phyloP scores from a whole-genome alignment of 495 filamentous ascomycete species.

The Immersiella caudata region DNA sequence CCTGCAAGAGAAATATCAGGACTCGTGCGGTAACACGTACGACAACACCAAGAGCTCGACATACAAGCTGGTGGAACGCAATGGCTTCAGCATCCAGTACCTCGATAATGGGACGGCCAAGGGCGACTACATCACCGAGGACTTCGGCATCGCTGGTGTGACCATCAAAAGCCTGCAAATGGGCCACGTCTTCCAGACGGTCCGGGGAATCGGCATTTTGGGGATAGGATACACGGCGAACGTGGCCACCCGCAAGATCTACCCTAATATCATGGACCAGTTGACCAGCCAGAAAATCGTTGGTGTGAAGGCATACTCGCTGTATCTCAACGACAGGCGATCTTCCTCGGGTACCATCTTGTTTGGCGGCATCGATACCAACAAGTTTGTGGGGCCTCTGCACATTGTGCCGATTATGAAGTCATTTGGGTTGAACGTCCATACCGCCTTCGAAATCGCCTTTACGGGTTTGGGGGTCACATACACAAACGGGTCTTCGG shows the following conservation, averaged over 20 bases:
- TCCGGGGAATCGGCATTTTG: constrained; percentile 75
- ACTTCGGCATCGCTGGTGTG: constrained; percentile 66
- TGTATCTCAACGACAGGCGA: constrained; percentile 70
- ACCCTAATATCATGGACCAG: constrained; percentile 77
- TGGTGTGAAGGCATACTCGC: constrained; percentile 79
- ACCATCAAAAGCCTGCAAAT: constrained; percentile 73
- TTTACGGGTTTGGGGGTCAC: constrained; percentile 39
- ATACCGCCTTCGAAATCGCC: constrained; percentile 46
- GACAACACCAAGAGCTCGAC: constrained; percentile 68
- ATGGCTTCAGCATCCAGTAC: constrained; percentile 80
- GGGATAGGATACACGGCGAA: constrained; percentile 83
- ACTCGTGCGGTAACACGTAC: constrained; percentile 38
- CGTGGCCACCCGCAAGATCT: constrained; percentile 65
- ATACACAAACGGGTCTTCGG: constrained; percentile 37
- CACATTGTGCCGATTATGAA: constrained; percentile 67
- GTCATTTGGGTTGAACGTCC: constrained; percentile 33
- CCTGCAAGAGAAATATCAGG: constrained; percentile 41
- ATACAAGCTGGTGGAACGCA: constrained; percentile 61
- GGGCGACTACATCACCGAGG: constrained; percentile 83
- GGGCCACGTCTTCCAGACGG: constrained; percentile 73
- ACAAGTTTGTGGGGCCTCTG: constrained; percentile 78
- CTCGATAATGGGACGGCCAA: constrained; percentile 60
- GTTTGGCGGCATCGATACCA: constrained; percentile 87
- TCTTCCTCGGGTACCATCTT: constrained; percentile 76
- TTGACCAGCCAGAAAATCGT: constrained; percentile 73